Evolutionary conservation across 768 basidiomycete genomes (phyloP).

Genomic region (Russula olivacea): DNA sequence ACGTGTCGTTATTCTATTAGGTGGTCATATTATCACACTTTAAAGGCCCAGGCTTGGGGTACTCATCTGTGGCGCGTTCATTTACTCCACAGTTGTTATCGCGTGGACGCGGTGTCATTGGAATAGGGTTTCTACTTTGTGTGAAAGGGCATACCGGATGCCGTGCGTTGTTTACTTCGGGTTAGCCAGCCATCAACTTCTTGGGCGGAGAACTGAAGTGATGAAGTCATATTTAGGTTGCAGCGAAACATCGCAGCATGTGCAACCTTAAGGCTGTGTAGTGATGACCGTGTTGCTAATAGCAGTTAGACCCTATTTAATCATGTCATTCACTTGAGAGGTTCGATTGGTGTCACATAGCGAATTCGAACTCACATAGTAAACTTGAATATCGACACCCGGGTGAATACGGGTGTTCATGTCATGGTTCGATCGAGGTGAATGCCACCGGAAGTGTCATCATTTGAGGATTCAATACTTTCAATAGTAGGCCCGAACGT

Average conservation of each 20-base stretch:
- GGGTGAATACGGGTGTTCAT: background rate
- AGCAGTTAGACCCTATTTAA: background rate
- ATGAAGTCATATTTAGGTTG: background rate
- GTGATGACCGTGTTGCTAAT: background rate
- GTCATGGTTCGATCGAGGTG: background rate
- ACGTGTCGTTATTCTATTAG: background rate
- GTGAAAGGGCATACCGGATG: background rate
- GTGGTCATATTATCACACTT: no score
- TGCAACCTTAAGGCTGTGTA: background rate
- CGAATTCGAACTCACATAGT: background rate
- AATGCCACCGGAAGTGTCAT: background rate
- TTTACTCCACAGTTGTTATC: background rate
- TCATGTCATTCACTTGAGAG: background rate
- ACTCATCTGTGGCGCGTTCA: background rate
- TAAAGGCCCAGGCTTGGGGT: background rate
- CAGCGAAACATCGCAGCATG: background rate
- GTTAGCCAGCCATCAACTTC: background rate
- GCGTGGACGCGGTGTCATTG: no score
- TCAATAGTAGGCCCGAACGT: background rate
- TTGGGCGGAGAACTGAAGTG: background rate
- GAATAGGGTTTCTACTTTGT: background rate
- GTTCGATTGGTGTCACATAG: background rate
- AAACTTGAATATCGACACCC: background rate
- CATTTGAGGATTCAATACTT: background rate
- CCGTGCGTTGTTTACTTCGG: background rate